Conservation (phyloP, 805 yeast species). For the Lipomyces sp. region DNA sequence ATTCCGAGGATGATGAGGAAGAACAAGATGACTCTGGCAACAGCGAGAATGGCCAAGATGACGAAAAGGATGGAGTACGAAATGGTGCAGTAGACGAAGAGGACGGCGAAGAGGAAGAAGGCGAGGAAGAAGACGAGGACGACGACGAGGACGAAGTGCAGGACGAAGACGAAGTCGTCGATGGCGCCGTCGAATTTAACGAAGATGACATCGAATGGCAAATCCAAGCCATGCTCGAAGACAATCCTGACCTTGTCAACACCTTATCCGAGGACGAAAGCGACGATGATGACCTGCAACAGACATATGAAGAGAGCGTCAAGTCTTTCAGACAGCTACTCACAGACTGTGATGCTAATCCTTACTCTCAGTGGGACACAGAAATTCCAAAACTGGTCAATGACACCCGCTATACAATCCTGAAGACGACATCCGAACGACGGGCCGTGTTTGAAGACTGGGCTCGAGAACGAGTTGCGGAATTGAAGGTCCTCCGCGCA, state of each 20-base stretch:
- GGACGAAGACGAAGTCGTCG: conserved; percentile 31
- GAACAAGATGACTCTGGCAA: conserved; percentile 19
- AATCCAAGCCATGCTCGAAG: conserved; percentile 25
- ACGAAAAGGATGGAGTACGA: conserved; percentile 30
- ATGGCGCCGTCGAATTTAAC: conserved; percentile 30
- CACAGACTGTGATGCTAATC: conserved; percentile 40
- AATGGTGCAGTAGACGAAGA: conserved; percentile 18
- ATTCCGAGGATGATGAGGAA: conserved; percentile 18
- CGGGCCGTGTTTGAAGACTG: conserved; percentile 47
- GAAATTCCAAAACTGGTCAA: conserved; percentile 43
- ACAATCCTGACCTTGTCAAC: conserved; percentile 13
- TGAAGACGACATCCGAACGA: conserved; percentile 41
- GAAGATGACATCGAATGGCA: conserved; percentile 31
- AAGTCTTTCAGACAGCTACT: conserved; percentile 42
- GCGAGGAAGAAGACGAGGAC: conserved; percentile 19
- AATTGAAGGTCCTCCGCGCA: conserved; percentile 13
- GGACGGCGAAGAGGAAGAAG: conserved; percentile 11
- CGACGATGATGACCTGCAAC: conserved; percentile 27
- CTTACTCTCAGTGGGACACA: conserved; percentile 48
- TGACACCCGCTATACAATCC: conserved; percentile 44
- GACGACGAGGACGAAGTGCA: no score
- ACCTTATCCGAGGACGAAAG: conserved; percentile 23
- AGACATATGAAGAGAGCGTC: conserved; percentile 24
- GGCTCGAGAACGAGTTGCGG: conserved; percentile 35
- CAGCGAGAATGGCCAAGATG: conserved; percentile 27